Evolutionary conservation across 2,329 filamentous ascomycete species (phyloP).

Genomic region (Colletotrichum viniferum): DNA sequence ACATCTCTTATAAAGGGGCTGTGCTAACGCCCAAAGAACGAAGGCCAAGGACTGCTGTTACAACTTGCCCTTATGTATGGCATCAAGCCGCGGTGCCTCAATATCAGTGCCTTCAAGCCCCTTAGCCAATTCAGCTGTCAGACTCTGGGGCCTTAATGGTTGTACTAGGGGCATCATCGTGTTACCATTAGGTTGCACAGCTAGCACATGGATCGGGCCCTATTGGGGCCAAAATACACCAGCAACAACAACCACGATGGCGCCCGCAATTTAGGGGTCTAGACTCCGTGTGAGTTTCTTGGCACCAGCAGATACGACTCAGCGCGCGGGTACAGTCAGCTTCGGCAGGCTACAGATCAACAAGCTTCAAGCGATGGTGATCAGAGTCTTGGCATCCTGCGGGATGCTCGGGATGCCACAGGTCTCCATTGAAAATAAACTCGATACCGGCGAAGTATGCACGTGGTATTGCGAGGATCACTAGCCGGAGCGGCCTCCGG

Average conservation of each 20-base stretch:
- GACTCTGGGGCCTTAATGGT: neutral
- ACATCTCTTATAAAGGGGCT: too few relatives aligned
- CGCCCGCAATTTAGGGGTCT: neutral
- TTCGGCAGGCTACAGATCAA: neutral
- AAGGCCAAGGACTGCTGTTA: too few relatives aligned
- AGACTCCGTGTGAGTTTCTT: neutral
- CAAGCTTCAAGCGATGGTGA: neutral
- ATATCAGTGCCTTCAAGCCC: fast-evolving
- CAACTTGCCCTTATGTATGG: too few relatives aligned
- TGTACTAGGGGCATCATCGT: neutral
- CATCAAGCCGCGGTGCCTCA: neutral
- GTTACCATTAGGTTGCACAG: fast-evolving
- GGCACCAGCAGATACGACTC: neutral
- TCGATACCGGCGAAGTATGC: neutral
- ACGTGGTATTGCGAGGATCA: neutral
- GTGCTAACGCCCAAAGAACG: too few relatives aligned
- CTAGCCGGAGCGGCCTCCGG: neutral
- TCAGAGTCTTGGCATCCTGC: neutral
- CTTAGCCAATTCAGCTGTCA: neutral
- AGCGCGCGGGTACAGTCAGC: neutral
- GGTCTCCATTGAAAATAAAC: neutral
- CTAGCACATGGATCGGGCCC: neutral
- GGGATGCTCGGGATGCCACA: neutral
- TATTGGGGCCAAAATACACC: fast-evolving
- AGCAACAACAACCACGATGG: neutral